These are phyloP conservation scores for Metschnikowia koreensis DNA, from an alignment of 805 yeast species.

Conservation along the genomic window DNA sequence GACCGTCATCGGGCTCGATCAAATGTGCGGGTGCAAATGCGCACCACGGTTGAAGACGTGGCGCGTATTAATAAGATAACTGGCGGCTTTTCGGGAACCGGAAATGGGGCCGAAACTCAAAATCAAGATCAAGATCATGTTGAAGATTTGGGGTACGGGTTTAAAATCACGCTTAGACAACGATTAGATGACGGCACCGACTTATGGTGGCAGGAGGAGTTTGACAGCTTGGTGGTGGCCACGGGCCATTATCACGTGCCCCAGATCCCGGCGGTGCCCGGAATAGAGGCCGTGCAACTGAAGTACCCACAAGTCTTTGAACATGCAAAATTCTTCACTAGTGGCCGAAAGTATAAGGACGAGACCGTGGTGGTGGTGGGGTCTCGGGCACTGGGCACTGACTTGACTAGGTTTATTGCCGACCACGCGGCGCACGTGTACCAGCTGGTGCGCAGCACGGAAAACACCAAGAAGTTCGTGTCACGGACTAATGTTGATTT, in stretches of 20 bases:
- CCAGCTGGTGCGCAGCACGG: conserved; percentile 28
- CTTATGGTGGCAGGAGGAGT: conserved; percentile 37
- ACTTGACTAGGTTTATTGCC: conserved; percentile 28
- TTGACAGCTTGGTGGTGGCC: conserved; percentile 41
- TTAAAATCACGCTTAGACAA: conserved; percentile 31
- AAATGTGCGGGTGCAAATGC: conserved; percentile 23
- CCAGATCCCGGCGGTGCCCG: conserved; percentile 42
- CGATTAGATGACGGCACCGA: conserved; percentile 24
- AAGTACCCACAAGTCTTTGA: conserved; percentile 31
- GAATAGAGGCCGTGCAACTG: conserved; percentile 34
- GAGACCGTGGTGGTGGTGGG: conserved; percentile 27
- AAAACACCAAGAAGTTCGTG: conserved; percentile 7
- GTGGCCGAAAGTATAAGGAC: conserved; percentile 26
- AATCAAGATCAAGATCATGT: neutral
- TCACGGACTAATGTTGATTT: conserved; percentile 17
- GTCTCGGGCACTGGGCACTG: conserved; percentile 29
- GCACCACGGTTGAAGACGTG: conserved; percentile 42
- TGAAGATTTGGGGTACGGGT: conserved; percentile 18
- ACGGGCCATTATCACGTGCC: conserved; percentile 51
- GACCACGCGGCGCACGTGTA: conserved; percentile 23
- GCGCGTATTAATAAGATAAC: conserved; percentile 15
- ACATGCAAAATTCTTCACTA: conserved; percentile 46
- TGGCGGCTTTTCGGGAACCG: too few species aligned
- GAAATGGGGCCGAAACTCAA: too few species aligned
- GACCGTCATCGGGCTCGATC: conserved; percentile 18